phyloP scores from a whole-genome alignment of 1,139 yeast species.

The Yamadazyma siamensis region DNA sequence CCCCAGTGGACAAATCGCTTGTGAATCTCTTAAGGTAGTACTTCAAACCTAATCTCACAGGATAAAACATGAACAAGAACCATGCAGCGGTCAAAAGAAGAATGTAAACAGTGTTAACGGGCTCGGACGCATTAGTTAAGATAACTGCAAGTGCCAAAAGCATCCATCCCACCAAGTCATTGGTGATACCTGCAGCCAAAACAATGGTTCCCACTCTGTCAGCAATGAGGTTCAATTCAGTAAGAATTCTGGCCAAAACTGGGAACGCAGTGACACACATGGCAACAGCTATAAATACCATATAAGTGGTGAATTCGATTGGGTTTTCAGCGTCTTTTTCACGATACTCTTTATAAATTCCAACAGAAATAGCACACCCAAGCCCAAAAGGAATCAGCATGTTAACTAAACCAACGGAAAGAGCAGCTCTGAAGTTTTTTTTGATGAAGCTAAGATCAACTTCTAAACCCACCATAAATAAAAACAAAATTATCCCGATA shows the following conservation, averaged over 20 bases:
- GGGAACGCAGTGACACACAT: constrained; percentile 84
- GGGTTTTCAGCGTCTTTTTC: constrained; percentile 18
- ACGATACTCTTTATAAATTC: constrained; percentile 57
- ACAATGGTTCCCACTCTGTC: constrained; percentile 79
- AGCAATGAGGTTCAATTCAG: constrained; percentile 65
- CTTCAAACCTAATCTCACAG: constrained; percentile 48
- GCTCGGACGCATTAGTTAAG: constrained; percentile 67
- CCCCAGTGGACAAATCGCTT: constrained; percentile 50
- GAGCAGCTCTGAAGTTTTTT: constrained; percentile 56
- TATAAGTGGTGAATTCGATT: constrained; percentile 64
- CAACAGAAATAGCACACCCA: constrained; percentile 69
- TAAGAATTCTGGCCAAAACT: constrained; percentile 71
- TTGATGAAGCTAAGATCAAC: constrained; percentile 65
- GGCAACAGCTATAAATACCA: constrained; percentile 78
- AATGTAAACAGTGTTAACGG: constrained; percentile 66
- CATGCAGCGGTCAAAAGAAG: constrained; percentile 63
- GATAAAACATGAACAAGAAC: constrained; percentile 57
- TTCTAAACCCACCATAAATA: constrained; percentile 75
- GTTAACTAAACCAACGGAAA: constrained; percentile 64
- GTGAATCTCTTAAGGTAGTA: constrained; percentile 43
- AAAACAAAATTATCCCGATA: constrained; percentile 66
- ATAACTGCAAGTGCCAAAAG: constrained; percentile 72
- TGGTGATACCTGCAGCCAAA: constrained; percentile 75
- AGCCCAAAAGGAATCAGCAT: constrained; percentile 76
- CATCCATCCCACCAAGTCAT: constrained; percentile 82